Evolutionary conservation across 1,139 yeast genomes (phyloP), one percentile per base, ranked within the genome.

Genomic region (Yamadazyma taylorii): DNA sequence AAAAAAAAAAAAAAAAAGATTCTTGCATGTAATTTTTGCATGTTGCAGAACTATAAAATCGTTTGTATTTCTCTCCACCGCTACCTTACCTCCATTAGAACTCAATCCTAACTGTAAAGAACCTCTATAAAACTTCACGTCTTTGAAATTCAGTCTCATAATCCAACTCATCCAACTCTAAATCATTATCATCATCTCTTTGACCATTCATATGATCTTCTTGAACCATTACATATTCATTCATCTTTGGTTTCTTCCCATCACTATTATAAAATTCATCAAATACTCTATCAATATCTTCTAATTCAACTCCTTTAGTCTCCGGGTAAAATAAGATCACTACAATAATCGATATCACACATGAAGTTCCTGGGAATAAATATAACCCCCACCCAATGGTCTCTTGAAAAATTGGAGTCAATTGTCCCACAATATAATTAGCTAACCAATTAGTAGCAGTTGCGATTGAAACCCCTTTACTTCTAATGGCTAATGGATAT

Each of bases 251-350:
- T 30, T 44, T 46, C 11, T 32, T 30, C 14, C 35, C 28, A n/a
- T 12, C 21, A 3, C 15, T 36, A 5, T 49, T 46, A 41, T 60
- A 62, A 36, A 58, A 61, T 33, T 63, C 94, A 39, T 86, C 90
- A 58, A 89, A 89, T 17, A 88, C 69, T 8, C 78, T 66, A 57
- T 88, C 96, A 85, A 89, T 88, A 41, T 89, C 96, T 57, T 89
- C 97, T 43, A 89, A 70, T 29, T 85, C 81, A 32, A 88, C 78
- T 5, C 96, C 97, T 55, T 85, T 88, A 1, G 97, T 89, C 58
- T 89, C 97, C 1, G 97, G 96, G 55, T 84, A 88, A 40, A 79
- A 68, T 36, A 71, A 70, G 59, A 74, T 75, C 6, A 89, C 96
- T 32, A 71, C 71, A 3, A 62, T 19, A 9, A 71, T 66, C 23